These are phyloP conservation scores for Wilcoxina mikolae DNA, from an alignment of 495 filamentous ascomycete species.

Conservation along the genomic window DNA sequence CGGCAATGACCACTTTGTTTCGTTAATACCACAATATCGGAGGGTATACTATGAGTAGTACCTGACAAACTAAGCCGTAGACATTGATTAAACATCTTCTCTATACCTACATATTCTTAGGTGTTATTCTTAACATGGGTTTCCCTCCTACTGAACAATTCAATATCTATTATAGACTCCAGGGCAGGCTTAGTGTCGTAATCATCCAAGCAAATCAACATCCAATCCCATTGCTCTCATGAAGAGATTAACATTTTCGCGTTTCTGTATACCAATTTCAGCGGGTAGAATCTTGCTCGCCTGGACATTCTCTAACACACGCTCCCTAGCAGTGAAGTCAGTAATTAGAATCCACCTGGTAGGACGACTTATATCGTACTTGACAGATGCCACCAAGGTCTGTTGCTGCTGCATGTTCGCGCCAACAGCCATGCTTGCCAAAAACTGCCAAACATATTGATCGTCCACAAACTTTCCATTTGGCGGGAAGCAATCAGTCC, in stretches of 20 bases:
- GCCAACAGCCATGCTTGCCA: conserved; percentile 83
- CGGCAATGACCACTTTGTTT: too few species aligned
- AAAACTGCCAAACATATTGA: conserved; percentile 93
- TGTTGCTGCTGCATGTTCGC: conserved; percentile 89
- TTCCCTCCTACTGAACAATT: too few species aligned
- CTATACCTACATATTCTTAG: too few species aligned
- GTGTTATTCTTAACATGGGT: too few species aligned
- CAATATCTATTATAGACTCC: too few species aligned
- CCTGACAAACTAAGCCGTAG: too few species aligned
- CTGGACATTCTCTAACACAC: conserved; percentile 87
- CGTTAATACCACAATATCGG: too few species aligned
- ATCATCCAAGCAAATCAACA: conserved; percentile 76
- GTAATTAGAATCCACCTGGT: background rate
- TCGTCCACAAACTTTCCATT: conserved; percentile 71
- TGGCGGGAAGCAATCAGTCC: conserved; percentile 73
- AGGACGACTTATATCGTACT: conserved; percentile 47
- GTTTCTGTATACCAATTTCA: conserved; percentile 62
- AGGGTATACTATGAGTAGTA: too few species aligned
- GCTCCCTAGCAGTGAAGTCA: conserved; percentile 43
- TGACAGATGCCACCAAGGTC: conserved; percentile 81
- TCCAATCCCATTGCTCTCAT: conserved; percentile 97
- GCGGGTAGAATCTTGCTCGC: conserved; percentile 76
- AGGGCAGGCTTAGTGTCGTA: too few species aligned
- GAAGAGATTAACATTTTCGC: conserved; percentile 90
- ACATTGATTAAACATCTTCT: too few species aligned